Percentiles rank a stretch among this genome's conserved stretches.
Evolutionary conservation across 2,329 filamentous ascomycete genomes (phyloP).

Genomic region (Aureobasidium sp.): DNA sequence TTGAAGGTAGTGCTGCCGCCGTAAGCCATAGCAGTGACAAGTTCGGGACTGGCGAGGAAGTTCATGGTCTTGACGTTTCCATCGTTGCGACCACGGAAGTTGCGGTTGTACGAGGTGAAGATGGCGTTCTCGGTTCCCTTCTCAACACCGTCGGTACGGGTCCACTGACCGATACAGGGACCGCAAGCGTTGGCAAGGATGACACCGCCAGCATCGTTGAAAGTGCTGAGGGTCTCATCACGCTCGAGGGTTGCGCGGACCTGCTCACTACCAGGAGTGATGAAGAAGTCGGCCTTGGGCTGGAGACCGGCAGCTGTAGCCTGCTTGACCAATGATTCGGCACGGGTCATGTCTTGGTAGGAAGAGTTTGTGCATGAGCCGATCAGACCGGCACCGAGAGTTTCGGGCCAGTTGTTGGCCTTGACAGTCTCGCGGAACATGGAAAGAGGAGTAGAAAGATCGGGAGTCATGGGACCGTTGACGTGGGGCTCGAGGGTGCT

Average conservation of each 20-base stretch:
- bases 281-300: constrained; percentile 86
- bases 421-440: constrained; percentile 79
- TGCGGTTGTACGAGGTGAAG: constrained; percentile 95
- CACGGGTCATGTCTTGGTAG: constrained; percentile 96
- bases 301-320: constrained; percentile 82
- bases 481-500: constrained; percentile 88
- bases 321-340: constrained; percentile 87
- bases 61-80: constrained; percentile 97
- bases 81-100: constrained; percentile 95
- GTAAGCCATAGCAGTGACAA: constrained; percentile 94
- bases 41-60: constrained; percentile 92
- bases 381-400: constrained; percentile 86
- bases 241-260: constrained; percentile 90
- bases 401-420: constrained; percentile 82
- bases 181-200: constrained; percentile 91
- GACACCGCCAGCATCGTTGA: constrained; percentile 77
- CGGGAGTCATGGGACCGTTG: constrained; percentile 94
- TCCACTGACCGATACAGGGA: constrained; percentile 89
- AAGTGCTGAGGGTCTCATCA: constrained; percentile 78
- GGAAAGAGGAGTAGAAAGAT: constrained; percentile 86
- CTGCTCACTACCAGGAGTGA: constrained; percentile 94
- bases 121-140: constrained; percentile 92
- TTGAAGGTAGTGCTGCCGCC: constrained; percentile 89
- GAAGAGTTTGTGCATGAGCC: constrained; percentile 98
- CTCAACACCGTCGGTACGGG: constrained; percentile 72